Evolutionary conservation across 2,329 filamentous ascomycete genomes (phyloP).

Genomic region (Talaromyces verruculosus): DNA sequence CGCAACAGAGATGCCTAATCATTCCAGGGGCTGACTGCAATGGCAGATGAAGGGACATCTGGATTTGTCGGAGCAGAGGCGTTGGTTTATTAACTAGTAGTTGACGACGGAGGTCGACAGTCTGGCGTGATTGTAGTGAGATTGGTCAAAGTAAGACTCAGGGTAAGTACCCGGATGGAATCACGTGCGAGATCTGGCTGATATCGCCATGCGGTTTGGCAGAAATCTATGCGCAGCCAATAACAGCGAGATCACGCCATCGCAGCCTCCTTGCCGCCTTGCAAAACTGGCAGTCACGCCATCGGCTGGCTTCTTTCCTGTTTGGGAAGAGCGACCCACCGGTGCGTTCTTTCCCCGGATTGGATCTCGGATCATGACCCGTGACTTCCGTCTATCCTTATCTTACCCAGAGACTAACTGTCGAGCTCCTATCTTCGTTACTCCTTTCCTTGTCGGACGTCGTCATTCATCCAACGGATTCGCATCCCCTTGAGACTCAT

Average conservation of each 20-base stretch:
- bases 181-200: conserved; percentile 13
- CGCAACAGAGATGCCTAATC: neutral
- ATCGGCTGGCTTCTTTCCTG: neutral
- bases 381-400: conserved; percentile 2
- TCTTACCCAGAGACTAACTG: neutral
- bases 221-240: conserved; percentile 7
- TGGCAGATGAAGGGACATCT: conserved; percentile 3
- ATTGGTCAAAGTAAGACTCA: neutral
- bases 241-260: conserved; percentile 4
- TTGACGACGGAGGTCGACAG: conserved; percentile 13
- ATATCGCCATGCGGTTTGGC: conserved; percentile 8
- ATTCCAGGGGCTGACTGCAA: neutral
- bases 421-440: neutral
- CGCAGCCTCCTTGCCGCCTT: neutral
- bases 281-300: conserved; percentile 7
- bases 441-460: neutral
- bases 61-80: conserved; percentile 5
- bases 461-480: neutral
- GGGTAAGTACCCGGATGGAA: conserved; percentile 3
- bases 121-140: conserved; percentile 18
- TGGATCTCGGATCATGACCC: conserved; percentile 6
- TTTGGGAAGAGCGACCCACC: neutral
- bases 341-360: conserved; percentile 16
- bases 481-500: neutral
- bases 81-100: neutral